Evolutionary conservation across 345 rosid genomes (phyloP).

Genomic region (Eucalyptus curtisii): DNA sequence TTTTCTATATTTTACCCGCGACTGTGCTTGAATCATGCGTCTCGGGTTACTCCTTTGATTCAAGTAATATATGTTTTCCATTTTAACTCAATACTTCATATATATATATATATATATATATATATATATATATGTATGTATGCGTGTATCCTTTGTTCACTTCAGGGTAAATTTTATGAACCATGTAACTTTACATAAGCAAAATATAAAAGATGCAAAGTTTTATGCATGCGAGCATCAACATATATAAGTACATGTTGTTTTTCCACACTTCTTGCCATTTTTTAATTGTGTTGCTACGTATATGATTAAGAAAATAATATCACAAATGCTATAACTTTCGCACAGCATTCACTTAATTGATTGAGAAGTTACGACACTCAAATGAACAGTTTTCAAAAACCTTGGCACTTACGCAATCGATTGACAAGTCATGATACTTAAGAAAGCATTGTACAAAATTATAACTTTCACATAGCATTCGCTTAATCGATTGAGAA

Average conservation of each 20-base stretch:
- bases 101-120: background rate
- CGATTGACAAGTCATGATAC: accelerated
- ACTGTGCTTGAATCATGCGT: background rate
- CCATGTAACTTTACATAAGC: background rate
- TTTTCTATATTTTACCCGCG: background rate
- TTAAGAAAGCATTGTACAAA: accelerated
- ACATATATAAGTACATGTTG: background rate
- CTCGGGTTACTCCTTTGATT: background rate
- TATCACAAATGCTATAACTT: background rate
- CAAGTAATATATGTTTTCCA: background rate
- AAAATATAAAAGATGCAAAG: background rate
- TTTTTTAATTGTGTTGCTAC: background rate
- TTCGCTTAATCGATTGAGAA: too few relatives aligned
- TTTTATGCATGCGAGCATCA: background rate
- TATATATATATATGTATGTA: background rate
- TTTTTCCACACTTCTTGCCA: background rate
- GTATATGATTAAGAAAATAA: background rate
- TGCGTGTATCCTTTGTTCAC: background rate
- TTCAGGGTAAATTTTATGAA: background rate
- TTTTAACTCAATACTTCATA: background rate
- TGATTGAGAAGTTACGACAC: background rate
- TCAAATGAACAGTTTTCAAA: accelerated
- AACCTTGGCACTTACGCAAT: background rate
- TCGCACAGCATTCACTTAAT: accelerated
- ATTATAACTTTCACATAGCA: accelerated